Percentiles rank a stretch among this genome's conserved stretches.
phyloP scores from a whole-genome alignment of 2,329 filamentous ascomycete species.

The Atkinsonella hypoxylon region DNA sequence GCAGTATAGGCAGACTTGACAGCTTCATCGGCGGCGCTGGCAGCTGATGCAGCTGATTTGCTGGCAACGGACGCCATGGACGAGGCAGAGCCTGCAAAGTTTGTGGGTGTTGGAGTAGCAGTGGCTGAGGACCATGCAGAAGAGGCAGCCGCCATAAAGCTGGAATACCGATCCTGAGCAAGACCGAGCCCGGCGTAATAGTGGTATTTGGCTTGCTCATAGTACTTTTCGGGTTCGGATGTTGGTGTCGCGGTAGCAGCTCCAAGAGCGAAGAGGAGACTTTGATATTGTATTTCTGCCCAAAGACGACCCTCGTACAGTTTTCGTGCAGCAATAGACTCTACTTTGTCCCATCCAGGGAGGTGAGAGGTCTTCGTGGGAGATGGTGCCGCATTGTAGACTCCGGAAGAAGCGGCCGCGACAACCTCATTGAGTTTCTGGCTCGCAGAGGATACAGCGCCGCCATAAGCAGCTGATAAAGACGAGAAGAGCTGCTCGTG shows the following conservation, averaged over 20 bases:
- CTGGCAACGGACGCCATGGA: slow-evolving; percentile 37
- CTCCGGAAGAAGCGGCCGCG: slow-evolving; percentile 36
- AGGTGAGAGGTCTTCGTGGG: slow-evolving; percentile 27
- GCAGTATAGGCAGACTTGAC: slow-evolving; percentile 39
- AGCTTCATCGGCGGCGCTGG: slow-evolving; percentile 34
- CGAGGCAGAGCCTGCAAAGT: slow-evolving; percentile 34
- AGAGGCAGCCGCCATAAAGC: slow-evolving; percentile 61
- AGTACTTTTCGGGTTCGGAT: slow-evolving; percentile 42
- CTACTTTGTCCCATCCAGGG: slow-evolving; percentile 36
- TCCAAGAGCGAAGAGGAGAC: slow-evolving; percentile 53
- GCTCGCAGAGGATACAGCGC: slow-evolving; percentile 50
- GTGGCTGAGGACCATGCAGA: slow-evolving; percentile 50
- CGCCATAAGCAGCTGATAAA: slow-evolving; percentile 55
- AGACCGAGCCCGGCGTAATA: slow-evolving; percentile 72
- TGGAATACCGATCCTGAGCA: slow-evolving; percentile 67
- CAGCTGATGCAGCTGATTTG: slow-evolving; percentile 32
- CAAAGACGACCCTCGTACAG: slow-evolving; percentile 58
- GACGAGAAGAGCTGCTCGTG: slow-evolving; percentile 60
- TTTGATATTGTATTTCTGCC: slow-evolving; percentile 60
- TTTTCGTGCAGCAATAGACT: slow-evolving; percentile 57
- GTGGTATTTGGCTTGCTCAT: slow-evolving; percentile 47
- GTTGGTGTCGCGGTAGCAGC: slow-evolving; percentile 40
- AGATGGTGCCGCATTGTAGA: slow-evolving; percentile 37
- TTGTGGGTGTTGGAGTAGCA: slow-evolving; percentile 48
- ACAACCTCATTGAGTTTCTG: slow-evolving; percentile 43